Evolutionary conservation across 2,329 filamentous ascomycete genomes (phyloP), one percentile per base, ranked within the genome.

Genomic region (Fusarium transvaalense): DNA sequence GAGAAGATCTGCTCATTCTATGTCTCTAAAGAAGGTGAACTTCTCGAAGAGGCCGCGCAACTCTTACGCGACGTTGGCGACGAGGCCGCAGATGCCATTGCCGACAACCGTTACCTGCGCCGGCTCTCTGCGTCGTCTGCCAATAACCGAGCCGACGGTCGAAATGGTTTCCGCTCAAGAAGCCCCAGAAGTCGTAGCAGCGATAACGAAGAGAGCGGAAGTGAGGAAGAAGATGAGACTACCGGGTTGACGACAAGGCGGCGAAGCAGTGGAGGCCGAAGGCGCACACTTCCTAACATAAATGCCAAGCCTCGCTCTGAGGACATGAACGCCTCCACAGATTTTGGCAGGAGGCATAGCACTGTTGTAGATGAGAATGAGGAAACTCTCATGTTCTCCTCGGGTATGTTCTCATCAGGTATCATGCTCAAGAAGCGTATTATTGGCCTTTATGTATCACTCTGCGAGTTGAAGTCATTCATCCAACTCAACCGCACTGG

Each of bases 1-100:
- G 94, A 98, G 76, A 98, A 98, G 84, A 93, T 99, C 64, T 92
- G 89, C 74, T 92, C 91, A 1, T 99, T 99, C 79, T 98, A 96
- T 79, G 86, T 90, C 66, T 82, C 93, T 64, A 99, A 99, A 79
- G 94, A 99, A 80, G 84, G 88, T 25, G 95, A 98, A 78, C 89
- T 99, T 15, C 89, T 91, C 63, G 89, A 91, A 53, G 95, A 97
- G 77, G 88, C 95, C 10, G 88, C 91, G 47, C 86, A 90, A 35
- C 82, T 98, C n/a, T 80, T 95, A 56, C 84, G 85, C 48, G 95
- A 98, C 75, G 87, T 93, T 41, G 87, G 88, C 55, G 82, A 94
- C 63, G 84, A 86, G 17, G 88, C 90, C 56, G 84, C 86, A 17
- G 88, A 90, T 58, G 83, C 84, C 14, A 78, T 83, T 19, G 80